Base-by-base conservation (phyloP, 2,329 filamentous ascomycete genomes). In the Chaetomiaceae sp. region DNA sequence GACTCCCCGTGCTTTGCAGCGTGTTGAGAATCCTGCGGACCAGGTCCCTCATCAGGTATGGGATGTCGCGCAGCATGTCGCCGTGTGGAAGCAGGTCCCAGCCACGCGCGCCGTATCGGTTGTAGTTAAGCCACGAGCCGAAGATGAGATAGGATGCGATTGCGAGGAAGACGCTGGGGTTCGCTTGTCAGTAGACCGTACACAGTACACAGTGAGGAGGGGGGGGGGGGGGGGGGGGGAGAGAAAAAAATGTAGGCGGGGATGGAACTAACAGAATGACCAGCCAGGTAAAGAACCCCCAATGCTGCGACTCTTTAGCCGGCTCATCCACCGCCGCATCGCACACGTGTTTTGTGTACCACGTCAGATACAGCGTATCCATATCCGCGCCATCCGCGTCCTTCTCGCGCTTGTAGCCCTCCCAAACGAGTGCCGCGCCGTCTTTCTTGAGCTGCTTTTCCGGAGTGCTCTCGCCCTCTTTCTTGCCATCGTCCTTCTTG, bases 281-380 rank as follows among this genome's bases (percentile, higher is more conserved):
- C 65, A 97, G 81, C 94, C 94, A 99, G 16, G 92, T 96, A 66
- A 97, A 97, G 76, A 96, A 94, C 1, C 94, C 94, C 94, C 92
- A 97, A 66, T 82, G 79, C 16, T 69, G 70, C 48, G 76, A 75
- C 53, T 65, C 64, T 51, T 66, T 61, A 18, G 69, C 71, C 37
- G 75, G 75, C 71, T 43, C 73, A 33, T 66, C 70, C 61, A 69
- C 64, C 4, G 58, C 58, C 33, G 72, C 75, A 65, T 90, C 85
- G 68, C 94, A 97, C 0, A 89, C 92, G 66, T 90, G 85, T 69
- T 92, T 90, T 13, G 92, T 96, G 66, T 80, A 75, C 92, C 92
- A 99, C 32, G 87, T 85, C 65, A 97, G 69, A 50, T 84, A 81
- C 58, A 97, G 71, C 10, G 62, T 64, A 53, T 65, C 61, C 43